phyloP scores from a whole-genome alignment of 352 stramenopile species.

The Discostella stelligera region DNA sequence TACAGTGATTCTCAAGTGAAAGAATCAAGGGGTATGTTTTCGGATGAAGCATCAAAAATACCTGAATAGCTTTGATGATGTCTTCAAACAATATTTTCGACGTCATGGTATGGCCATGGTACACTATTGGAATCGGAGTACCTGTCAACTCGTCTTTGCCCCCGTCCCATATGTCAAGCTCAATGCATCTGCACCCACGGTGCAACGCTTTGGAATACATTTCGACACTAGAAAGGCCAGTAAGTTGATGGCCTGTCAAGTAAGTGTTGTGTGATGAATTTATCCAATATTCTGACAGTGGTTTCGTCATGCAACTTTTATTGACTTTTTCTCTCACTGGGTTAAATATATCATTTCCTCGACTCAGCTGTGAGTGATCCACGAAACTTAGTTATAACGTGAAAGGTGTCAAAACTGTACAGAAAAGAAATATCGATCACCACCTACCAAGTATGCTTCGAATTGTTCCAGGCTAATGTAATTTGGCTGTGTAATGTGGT shows the following conservation, averaged over 20 bases:
- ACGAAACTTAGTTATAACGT: neutral
- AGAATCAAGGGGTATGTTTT: constrained; percentile 79
- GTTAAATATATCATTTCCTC: constrained; percentile 79
- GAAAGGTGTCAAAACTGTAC: neutral
- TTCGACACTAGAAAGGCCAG: constrained; percentile 80
- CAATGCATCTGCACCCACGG: constrained; percentile 84
- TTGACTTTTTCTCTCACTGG: constrained; percentile 57
- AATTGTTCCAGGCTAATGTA: constrained; percentile 72
- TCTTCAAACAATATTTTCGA: constrained; percentile 86
- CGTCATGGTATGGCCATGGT: constrained; percentile 86
- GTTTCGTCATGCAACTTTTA: constrained; percentile 82
- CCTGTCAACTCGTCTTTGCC: constrained; percentile 55
- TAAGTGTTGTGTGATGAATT: constrained; percentile 90
- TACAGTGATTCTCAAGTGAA: constrained; percentile 83
- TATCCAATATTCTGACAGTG: constrained; percentile 88
- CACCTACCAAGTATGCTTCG: constrained; percentile 67
- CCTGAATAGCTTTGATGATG: constrained; percentile 85
- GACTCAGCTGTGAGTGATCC: constrained; percentile 36
- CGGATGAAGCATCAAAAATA: constrained; percentile 78
- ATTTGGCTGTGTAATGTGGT: constrained; percentile 46
- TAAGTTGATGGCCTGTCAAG: constrained; percentile 87
- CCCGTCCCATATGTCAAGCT: constrained; percentile 88
- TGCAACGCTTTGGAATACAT: constrained; percentile 87
- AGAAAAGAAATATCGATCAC: neutral
- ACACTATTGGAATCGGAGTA: constrained; percentile 67